Conservation (phyloP, 2,329 filamentous ascomycete genomes). For the Bipolaris zeicola region DNA sequence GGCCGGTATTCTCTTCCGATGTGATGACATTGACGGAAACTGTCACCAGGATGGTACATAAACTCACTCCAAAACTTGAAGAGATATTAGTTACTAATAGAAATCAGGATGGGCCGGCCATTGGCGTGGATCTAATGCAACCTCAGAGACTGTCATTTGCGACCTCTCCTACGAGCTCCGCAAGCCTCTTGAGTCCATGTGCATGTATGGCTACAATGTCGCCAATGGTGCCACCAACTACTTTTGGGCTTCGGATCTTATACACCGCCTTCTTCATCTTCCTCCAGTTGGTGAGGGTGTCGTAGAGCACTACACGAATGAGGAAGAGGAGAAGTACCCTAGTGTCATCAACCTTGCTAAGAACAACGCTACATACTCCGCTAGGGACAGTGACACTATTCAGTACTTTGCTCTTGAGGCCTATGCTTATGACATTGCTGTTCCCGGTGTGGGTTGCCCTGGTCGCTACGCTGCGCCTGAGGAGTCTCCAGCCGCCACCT, state of each 20-base stretch:
- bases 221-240: conserved; percentile 61
- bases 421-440: conserved; percentile 68
- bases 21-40: conserved; percentile 71
- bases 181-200: conserved; percentile 63
- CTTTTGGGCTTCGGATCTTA: conserved; percentile 69
- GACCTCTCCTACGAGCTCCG: conserved; percentile 64
- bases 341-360: conserved; percentile 61
- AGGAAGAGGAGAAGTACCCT: conserved; percentile 63
- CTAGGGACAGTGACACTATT: conserved; percentile 65
- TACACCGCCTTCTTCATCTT: conserved; percentile 70
- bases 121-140: conserved; percentile 69
- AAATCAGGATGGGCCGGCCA: conserved; percentile 67
- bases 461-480: conserved; percentile 46
- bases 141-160: conserved; percentile 72
- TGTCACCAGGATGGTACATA: conserved; percentile 51
- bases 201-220: conserved; percentile 67
- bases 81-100: not conserved
- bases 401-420: conserved; percentile 73
- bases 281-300: conserved; percentile 63
- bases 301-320: conserved; percentile 67
- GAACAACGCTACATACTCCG: conserved; percentile 56
- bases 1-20: conserved; percentile 65
- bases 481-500: conserved; percentile 8
- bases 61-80: too few species aligned
- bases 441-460: conserved; percentile 66